Evolutionary conservation across 257 asterid genomes (phyloP), one percentile per base, ranked within the genome.

Genomic region (Petunia secreta): DNA sequence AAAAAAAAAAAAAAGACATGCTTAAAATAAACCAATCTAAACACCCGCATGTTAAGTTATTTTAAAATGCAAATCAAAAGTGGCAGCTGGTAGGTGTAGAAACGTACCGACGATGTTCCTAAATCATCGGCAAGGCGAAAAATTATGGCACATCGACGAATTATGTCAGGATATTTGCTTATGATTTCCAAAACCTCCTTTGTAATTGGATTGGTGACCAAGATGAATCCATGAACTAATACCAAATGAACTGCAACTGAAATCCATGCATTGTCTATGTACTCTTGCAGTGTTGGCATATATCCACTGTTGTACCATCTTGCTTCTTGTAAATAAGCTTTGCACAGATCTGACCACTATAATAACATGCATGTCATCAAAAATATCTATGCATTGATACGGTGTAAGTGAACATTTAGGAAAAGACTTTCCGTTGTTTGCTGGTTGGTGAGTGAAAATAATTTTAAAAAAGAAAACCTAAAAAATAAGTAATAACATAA

Each of bases 21-120:
- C 25, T 25, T 25, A 25, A 25, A 25, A 25, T 25, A 25, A 25
- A 25, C 25, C 25, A 25, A 25, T 25, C 25, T 25, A 25, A 25
- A 25, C 25, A 25, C 25, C 25, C 25, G 25, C 25, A 25, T 25
- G 25, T 25, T 25, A 25, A 25, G 25, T 25, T 25, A 25, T 25
- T 25, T 25, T 25, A 25, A 25, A 25, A 25, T 25, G 25, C 25
- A 25, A 25, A 25, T 25, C 25, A 25, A 25, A 25, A 25, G 25
- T 25, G 25, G 25, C 25, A 25, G 25, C 25, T 25, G 25, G 25
- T 25, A 25, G 25, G 25, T 25, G 25, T 25, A 25, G 25, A 25
- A 25, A 25, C 80, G 5, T 79, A 90, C 90, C 86, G 37, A 63
- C 1, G 91, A 85, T 2, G 92, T 91, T 50, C 84, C 93, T 0